These are phyloP conservation scores for Flaveria linearis DNA, from an alignment of 129 eudicot genomes.

Conservation along the genomic window DNA sequence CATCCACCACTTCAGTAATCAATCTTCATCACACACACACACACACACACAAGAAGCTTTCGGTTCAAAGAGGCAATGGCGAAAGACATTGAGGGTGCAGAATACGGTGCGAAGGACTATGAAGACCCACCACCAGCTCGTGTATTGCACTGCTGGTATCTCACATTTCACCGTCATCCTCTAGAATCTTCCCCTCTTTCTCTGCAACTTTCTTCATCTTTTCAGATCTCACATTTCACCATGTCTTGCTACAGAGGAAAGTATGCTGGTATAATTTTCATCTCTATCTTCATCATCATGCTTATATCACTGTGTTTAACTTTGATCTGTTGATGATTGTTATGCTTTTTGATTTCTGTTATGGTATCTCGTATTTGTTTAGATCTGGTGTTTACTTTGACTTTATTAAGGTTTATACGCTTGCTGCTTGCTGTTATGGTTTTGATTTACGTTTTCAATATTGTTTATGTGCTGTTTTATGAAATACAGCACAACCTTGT, in stretches of 20 bases:
- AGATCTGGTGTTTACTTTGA: not conserved
- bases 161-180: too few relatives aligned
- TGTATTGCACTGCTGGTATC: too few relatives aligned
- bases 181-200: not conserved
- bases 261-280: conserved; percentile 58
- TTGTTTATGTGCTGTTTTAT: not conserved
- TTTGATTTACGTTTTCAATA: not conserved
- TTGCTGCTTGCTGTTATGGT: not conserved
- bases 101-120: too few relatives aligned
- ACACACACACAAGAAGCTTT: too few relatives aligned
- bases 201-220: not conserved
- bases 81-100: too few relatives aligned
- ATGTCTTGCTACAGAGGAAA: conserved; percentile 84
- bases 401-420: not conserved
- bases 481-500: too few relatives aligned
- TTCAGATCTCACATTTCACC: conserved; percentile 17
- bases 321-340: not conserved
- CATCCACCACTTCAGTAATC: too few relatives aligned
- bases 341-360: not conserved
- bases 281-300: not conserved
- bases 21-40: too few relatives aligned
- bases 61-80: too few relatives aligned
- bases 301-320: not conserved
- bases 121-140: too few relatives aligned
- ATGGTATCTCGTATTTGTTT: not conserved